Evolutionary conservation across 768 basidiomycete genomes (phyloP).

Genomic region (Russula ochroleuca): DNA sequence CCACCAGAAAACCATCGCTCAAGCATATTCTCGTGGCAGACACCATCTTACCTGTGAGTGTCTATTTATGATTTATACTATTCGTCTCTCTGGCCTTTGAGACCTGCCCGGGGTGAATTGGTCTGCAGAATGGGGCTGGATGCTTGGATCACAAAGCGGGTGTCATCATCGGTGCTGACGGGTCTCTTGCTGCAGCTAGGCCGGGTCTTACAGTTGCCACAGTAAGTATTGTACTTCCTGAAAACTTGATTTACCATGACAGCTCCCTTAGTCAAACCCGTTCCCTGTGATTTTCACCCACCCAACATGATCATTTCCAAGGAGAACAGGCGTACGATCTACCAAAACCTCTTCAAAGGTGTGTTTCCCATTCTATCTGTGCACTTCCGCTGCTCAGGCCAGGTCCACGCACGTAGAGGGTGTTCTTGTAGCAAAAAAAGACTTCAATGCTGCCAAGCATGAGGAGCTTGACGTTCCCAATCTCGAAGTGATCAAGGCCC

Average conservation of each 20-base stretch:
- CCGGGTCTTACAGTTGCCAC: constrained; percentile 37
- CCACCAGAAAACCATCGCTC: neutral
- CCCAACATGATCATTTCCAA: constrained; percentile 95
- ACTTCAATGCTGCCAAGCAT: constrained; percentile 96
- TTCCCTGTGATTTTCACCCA: constrained; percentile 31
- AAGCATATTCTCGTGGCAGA: neutral
- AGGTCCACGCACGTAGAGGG: constrained; percentile 61
- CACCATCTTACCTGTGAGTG: constrained; percentile 8
- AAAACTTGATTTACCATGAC: neutral
- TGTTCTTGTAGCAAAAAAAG: constrained; percentile 98
- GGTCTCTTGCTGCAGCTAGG: constrained; percentile 31
- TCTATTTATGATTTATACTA: neutral
- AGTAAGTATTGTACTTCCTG: constrained; percentile 34
- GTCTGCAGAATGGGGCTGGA: constrained; percentile 34
- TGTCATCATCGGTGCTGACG: constrained; percentile 32
- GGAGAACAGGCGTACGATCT: constrained; percentile 90
- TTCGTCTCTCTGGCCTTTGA: neutral
- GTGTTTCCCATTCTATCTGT: constrained; percentile 32
- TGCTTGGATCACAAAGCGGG: constrained; percentile 32
- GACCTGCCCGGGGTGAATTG: constrained; percentile 18
- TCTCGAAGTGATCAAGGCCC: constrained; percentile 68
- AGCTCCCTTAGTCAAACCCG: constrained; percentile 31
- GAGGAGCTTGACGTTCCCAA: constrained; percentile 74
- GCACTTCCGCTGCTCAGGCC: neutral
- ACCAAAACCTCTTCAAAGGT: constrained; percentile 99